phyloP scores from a whole-genome alignment of 345 rosid species.

The thale cress (Arabidopsis thaliana) region TAIR10.1 NC_003075.7:10489001-10489500 shows the following conservation, averaged over 20 bases:
- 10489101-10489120: constrained; percentile 8
- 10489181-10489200: constrained; percentile 6
- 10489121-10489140: constrained; percentile 16
- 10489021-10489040: background rate
- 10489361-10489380: constrained; percentile 84
- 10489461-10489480: background rate
- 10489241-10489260: constrained; percentile 59
- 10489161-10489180: constrained; percentile 21
- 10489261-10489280: constrained; percentile 56
- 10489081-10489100: constrained; percentile 18
- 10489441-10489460: background rate
- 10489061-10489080: background rate
- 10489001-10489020: background rate
- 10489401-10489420: constrained; percentile 51
- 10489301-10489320: constrained; percentile 43
- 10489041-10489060: background rate
- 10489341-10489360: constrained; percentile 83
- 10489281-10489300: constrained; percentile 58
- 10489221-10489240: constrained; percentile 46
- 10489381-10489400: constrained; percentile 84
- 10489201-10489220: constrained; percentile 54
- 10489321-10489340: constrained; percentile 44
- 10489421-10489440: background rate
- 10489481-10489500: background rate
- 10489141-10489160: background rate